Base-by-base conservation (phyloP, 1,284 basidiomycete species). In the Boletus holoroseus region DNA sequence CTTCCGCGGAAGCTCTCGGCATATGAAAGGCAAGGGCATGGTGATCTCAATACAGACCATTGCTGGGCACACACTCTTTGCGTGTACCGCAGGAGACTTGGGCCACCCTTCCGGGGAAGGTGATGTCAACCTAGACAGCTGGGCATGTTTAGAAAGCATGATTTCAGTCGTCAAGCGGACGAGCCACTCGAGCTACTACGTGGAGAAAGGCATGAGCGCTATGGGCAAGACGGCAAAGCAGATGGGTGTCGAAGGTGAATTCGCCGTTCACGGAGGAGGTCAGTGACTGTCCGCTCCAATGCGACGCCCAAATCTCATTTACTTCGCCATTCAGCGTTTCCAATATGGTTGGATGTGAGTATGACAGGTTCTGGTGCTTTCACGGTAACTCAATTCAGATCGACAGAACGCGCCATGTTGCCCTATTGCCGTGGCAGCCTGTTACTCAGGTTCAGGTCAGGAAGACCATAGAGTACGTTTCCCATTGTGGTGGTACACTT, bases 121-220 rank as follows among this genome's bases (percentile, higher is more conserved):
- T 12, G 88, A 89, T 67, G 83, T 89, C 53, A 85, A 82, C 59
- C 63, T 88, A 57, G 87, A 91, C 59, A 85, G 83, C 57, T 91
- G 88, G 88, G 70, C 79, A 28, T 81, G 77, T 61, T 62, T 90
- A 41, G 85, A 90, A 66, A 82, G 83, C 38, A 89, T 90, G 82
- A 76, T 90, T 53, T 79, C 78, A 32, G 83, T 88, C 20, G 87
- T 88, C 45, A 79, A 77, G 57, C 74, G 84, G 51, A 90, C 87
- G n/a, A 87, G 88, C 2, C 88, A 90, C 66, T 86, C 83, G 7
- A 88, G 83, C 56, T 90, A 76, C 63, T 90, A 91, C 64, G 83
- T 90, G 13, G 87, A 90, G 62, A 88, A 88, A 61, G 84, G 84
- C 3, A 86, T 88, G 78, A 79, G 77, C 46, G 87, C 86, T 4